Evolutionary conservation across 345 rosid genomes (phyloP).

Genomic region (Arabidopsis thaliana): TAIR10.1 NC_003071.7:12285501-12286000

Average conservation of each 20-base stretch:
- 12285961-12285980: slow-evolving; percentile 55
- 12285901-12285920: slow-evolving; percentile 57
- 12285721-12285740: slow-evolving; percentile 59
- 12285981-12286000: slow-evolving; percentile 63
- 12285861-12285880: slow-evolving; percentile 80
- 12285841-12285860: slow-evolving; percentile 62
- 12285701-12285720: slow-evolving; percentile 60
- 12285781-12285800: slow-evolving; percentile 70
- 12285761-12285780: slow-evolving; percentile 53
- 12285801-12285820: slow-evolving; percentile 60
- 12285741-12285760: slow-evolving; percentile 62
- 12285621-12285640: slow-evolving; percentile 60
- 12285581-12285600: slow-evolving; percentile 66
- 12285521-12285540: neutral
- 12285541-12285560: neutral
- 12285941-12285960: slow-evolving; percentile 66
- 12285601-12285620: slow-evolving; percentile 51
- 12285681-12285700: slow-evolving; percentile 55
- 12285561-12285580: neutral
- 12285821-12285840: slow-evolving; percentile 58
- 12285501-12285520: too few relatives aligned
- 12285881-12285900: slow-evolving; percentile 69
- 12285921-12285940: slow-evolving; percentile 70
- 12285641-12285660: slow-evolving; percentile 61
- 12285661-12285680: slow-evolving; percentile 49